A percentile compares a stretch with the other conserved stretches of the same genome.
These are phyloP conservation scores for Logfia minima DNA, from an alignment of 129 eudicot species.

Conservation along the genomic window DNA sequence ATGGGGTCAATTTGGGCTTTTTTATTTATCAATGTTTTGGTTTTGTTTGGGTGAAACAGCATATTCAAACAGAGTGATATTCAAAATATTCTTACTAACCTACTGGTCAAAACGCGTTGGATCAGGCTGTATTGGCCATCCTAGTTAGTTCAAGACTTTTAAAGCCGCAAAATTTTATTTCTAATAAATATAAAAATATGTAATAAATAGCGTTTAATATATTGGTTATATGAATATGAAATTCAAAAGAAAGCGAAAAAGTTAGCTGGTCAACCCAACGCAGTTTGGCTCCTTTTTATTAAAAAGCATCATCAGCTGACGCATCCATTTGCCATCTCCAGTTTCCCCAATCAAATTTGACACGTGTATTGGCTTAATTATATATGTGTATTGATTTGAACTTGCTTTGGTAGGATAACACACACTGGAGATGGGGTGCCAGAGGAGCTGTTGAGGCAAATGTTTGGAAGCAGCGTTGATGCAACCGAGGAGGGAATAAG, in stretches of 20 bases:
- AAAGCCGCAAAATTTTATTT: too few species aligned
- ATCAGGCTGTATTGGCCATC: neutral
- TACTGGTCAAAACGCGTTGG: neutral
- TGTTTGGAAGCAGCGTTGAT: conserved; percentile 69
- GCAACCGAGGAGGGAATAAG: conserved; percentile 82
- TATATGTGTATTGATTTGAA: neutral
- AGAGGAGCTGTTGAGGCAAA: conserved; percentile 64
- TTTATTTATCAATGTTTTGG: neutral
- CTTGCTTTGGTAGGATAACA: conserved; percentile 53
- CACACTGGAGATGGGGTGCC: conserved; percentile 89
- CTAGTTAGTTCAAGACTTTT: too few species aligned
- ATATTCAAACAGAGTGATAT: neutral
- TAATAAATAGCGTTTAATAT: neutral
- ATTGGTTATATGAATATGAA: neutral
- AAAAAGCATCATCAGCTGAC: neutral
- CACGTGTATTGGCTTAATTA: neutral
- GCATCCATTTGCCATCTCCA: neutral
- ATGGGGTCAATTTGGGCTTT: neutral
- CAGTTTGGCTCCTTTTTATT: neutral
- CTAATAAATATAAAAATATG: too few species aligned
- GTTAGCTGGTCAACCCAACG: neutral
- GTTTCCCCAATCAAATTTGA: neutral
- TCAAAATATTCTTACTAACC: neutral
- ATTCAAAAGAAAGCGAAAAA: neutral
- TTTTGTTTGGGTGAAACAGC: neutral